phyloP scores from a whole-genome alignment of 306 rosid genomes.

The Gastrolobium bilobum region DNA sequence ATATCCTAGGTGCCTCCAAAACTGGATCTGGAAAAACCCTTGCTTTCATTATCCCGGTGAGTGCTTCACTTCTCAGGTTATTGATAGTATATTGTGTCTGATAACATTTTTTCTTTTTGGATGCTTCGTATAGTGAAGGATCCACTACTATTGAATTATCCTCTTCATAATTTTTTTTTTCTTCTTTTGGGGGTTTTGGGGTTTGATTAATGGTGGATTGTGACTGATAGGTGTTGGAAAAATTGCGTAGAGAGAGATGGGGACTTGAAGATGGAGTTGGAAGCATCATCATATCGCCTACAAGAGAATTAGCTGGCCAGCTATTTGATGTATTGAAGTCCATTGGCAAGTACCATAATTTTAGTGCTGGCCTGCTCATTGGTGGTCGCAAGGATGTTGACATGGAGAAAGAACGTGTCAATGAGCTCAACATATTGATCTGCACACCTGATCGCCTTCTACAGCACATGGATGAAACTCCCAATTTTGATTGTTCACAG shows the following conservation, averaged over 20 bases:
- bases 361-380: slow-evolving; percentile 96
- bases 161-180: neutral
- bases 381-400: slow-evolving; percentile 89
- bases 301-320: slow-evolving; percentile 89
- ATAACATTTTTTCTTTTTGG: too few species aligned
- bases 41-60: slow-evolving; percentile 87
- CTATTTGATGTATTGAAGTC: slow-evolving; percentile 75
- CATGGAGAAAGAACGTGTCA: slow-evolving; percentile 76
- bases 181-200: too few species aligned
- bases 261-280: slow-evolving; percentile 88
- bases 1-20: slow-evolving; percentile 92
- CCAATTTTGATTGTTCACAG: slow-evolving; percentile 89
- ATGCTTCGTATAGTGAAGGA: slow-evolving; percentile 22
- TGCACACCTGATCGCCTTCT: slow-evolving; percentile 96
- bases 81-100: too few species aligned
- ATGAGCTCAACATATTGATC: slow-evolving; percentile 80
- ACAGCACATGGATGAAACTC: slow-evolving; percentile 97
- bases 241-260: slow-evolving; percentile 84
- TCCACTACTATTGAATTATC: neutral
- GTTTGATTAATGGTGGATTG: slow-evolving; percentile 46
- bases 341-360: slow-evolving; percentile 77
- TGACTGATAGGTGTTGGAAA: slow-evolving; percentile 78
- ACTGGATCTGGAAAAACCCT: slow-evolving; percentile 98
- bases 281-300: slow-evolving; percentile 85
- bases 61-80: slow-evolving; percentile 48